Conservation (phyloP, 2,329 filamentous ascomycete species). For the Teratosphaeriaceae sp. region DNA sequence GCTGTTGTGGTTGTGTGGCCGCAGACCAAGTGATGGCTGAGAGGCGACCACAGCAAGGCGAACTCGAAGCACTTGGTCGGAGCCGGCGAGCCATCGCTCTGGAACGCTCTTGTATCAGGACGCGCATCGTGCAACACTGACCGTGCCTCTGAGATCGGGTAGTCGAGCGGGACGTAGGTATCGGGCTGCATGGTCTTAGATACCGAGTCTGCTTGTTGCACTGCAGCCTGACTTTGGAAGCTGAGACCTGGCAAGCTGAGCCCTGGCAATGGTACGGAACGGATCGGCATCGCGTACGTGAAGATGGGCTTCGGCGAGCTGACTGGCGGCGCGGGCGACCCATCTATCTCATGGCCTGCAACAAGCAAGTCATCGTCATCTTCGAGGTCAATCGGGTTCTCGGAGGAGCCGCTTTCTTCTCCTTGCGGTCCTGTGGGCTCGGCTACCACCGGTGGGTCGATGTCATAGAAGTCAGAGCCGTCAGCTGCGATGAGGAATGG, state of each 20-base stretch:
- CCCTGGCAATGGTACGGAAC: background rate
- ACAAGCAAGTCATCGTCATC: background rate
- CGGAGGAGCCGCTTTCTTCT: too few species aligned
- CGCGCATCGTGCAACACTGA: background rate
- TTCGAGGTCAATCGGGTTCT: background rate
- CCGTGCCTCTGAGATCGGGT: too few species aligned
- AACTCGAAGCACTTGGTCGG: conserved; percentile 5
- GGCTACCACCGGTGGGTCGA: background rate
- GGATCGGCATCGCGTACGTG: background rate
- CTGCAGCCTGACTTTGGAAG: background rate
- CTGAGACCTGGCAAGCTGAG: background rate
- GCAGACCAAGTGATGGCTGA: conserved; percentile 1
- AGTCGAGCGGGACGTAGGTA: background rate
- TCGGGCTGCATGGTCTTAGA: background rate
- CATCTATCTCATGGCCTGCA: background rate
- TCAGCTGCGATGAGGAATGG: background rate
- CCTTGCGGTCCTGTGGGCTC: background rate
- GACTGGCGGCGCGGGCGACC: background rate
- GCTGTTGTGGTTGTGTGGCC: background rate
- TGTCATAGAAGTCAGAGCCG: background rate
- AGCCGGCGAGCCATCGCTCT: background rate
- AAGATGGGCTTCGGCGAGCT: background rate
- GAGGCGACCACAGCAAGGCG: background rate
- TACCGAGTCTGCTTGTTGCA: background rate
- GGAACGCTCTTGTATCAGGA: background rate